A percentile compares a stretch with the other conserved stretches of the same genome.
Conservation (phyloP, 768 basidiomycete genomes). For the Floccularia luteovirens region DNA sequence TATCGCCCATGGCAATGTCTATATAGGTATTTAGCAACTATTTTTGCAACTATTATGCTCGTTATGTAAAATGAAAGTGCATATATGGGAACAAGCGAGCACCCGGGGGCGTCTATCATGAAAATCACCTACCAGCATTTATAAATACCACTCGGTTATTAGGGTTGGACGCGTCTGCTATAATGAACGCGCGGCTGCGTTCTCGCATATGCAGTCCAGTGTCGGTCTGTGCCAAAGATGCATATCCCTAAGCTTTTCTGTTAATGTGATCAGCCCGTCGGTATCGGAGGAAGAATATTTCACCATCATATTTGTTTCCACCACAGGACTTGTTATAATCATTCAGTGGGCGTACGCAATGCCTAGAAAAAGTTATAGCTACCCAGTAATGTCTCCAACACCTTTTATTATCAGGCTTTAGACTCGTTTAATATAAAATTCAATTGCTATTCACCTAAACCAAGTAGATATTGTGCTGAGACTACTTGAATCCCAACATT, state of each 20-base stretch:
- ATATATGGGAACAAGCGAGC: constrained; percentile 1
- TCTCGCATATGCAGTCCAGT: constrained; percentile 77
- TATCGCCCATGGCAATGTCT: constrained; percentile 83
- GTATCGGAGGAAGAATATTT: constrained; percentile 5
- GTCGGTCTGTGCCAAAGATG: constrained; percentile 54
- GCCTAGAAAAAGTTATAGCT: constrained; percentile 10
- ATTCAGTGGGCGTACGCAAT: constrained; percentile 7
- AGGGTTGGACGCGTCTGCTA: constrained; percentile 52
- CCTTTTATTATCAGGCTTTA: constrained; percentile 26
- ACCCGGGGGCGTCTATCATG: constrained; percentile 2
- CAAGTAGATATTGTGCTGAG: constrained; percentile 44
- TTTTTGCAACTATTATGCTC: background rate
- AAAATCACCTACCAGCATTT: constrained; percentile 48
- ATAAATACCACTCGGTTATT: constrained; percentile 64
- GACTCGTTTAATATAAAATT: constrained; percentile 1
- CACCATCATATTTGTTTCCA: constrained; percentile 84
- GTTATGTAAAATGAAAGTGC: background rate
- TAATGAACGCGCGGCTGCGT: constrained; percentile 68
- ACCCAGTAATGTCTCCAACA: constrained; percentile 73
- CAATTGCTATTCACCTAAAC: constrained; percentile 37
- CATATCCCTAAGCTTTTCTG: constrained; percentile 57
- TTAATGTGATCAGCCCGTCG: background rate
- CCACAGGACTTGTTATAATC: constrained; percentile 45
- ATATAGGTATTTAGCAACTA: background rate
- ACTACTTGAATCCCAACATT: constrained; percentile 22